Conservation (phyloP, 2,329 filamentous ascomycete species). For the Zasmidium citrigriseum region DNA sequence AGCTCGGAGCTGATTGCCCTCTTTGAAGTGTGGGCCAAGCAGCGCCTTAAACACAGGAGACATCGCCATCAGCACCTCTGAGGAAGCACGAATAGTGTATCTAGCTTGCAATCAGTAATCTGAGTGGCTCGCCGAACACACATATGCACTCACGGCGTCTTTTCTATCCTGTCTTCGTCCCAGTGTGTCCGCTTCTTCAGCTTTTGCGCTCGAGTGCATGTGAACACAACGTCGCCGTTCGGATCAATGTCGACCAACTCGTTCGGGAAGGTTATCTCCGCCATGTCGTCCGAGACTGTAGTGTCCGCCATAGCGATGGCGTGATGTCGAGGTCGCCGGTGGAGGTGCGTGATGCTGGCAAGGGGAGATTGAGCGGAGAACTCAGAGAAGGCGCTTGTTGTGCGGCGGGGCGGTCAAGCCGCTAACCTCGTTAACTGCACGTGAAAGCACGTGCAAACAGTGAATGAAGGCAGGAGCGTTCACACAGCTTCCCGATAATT, state of each 20-base stretch:
- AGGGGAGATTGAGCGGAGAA: no score
- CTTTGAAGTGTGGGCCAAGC: not conserved
- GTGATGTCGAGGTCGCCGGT: no score
- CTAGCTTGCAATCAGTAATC: not conserved
- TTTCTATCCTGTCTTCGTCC: no score
- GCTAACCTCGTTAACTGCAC: not conserved
- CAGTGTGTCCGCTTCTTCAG: no score
- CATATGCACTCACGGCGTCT: no score
- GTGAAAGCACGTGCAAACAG: not conserved
- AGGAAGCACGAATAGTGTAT: not conserved
- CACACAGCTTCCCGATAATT: no score
- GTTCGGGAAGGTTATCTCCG: not conserved
- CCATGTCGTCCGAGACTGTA: not conserved
- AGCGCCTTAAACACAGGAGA: not conserved
- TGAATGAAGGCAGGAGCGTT: no score
- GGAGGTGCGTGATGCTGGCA: no score
- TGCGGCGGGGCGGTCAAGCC: not conserved
- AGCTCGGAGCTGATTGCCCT: not conserved
- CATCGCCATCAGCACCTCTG: not conserved
- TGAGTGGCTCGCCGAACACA: no score
- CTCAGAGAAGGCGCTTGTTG: not conserved
- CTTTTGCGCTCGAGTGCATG: not conserved
- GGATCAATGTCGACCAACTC: conserved; percentile 34
- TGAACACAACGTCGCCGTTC: conserved; percentile 33
- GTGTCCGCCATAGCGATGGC: not conserved